Percentiles rank a stretch among this genome's conserved stretches.
phyloP scores from a whole-genome alignment of 352 stramenopile species.

The Phytopythium cucurbitacearum region DNA sequence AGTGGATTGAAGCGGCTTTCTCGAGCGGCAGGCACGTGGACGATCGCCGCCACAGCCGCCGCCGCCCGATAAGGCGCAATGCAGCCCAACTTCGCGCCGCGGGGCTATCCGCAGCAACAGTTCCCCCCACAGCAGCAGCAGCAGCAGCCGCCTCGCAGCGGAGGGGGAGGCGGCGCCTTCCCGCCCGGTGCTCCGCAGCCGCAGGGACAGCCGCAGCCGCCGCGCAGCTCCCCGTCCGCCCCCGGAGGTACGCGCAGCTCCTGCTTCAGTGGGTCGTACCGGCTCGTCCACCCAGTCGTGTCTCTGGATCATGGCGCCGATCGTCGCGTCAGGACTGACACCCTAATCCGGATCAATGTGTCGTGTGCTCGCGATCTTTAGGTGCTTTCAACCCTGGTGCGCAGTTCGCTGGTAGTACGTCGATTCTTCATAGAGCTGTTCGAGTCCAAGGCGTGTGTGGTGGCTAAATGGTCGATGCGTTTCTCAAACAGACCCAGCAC shows the following conservation, averaged over 20 bases:
- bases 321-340: no score
- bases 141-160: conserved; percentile 25
- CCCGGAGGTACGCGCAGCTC: not conserved
- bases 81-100: conserved; percentile 41
- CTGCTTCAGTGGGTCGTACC: no score
- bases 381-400: conserved; percentile 6
- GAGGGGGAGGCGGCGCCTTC: conserved; percentile 13
- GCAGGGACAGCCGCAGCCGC: conserved; percentile 5
- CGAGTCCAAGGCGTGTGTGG: not conserved
- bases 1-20: no score
- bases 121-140: conserved; percentile 11
- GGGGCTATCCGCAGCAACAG: conserved; percentile 23
- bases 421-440: not conserved
- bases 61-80: conserved; percentile 8
- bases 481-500: not conserved
- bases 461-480: no score
- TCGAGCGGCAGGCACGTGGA: not conserved
- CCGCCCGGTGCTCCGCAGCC: conserved; percentile 6
- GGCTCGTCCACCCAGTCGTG: no score
- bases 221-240: conserved; percentile 4
- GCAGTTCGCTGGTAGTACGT: conserved; percentile 14
- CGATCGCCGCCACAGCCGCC: not conserved
- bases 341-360: no score
- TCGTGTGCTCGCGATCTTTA: not conserved
- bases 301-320: no score